Conservation (phyloP, 768 basidiomycete genomes). For the Tubosaeta sp. region DNA sequence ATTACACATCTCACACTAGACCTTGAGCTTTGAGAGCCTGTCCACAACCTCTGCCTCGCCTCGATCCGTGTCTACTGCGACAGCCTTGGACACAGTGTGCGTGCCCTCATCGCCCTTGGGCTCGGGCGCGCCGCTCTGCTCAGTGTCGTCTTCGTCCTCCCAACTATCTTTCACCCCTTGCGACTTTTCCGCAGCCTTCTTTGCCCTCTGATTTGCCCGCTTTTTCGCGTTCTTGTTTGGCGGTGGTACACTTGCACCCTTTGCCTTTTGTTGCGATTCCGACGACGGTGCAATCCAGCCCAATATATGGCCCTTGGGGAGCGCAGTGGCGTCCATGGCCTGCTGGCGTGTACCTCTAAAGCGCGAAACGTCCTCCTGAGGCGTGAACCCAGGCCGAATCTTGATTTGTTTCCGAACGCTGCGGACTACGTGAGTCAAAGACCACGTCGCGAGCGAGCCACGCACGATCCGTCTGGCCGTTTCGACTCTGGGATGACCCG, state of each 20-base stretch:
- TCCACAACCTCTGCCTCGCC: constrained; percentile 38
- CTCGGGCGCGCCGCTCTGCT: constrained; percentile 14
- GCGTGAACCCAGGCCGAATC: constrained; percentile 90
- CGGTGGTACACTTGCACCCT: constrained; percentile 32
- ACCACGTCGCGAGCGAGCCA: constrained; percentile 6
- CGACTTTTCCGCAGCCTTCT: constrained; percentile 51
- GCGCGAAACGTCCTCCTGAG: constrained; percentile 87
- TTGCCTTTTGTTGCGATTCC: constrained; percentile 29
- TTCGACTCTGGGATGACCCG: constrained; percentile 84
- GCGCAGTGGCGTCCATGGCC: constrained; percentile 57
- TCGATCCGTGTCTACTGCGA: constrained; percentile 11
- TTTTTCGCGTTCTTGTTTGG: constrained; percentile 80
- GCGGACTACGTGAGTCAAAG: constrained; percentile 6
- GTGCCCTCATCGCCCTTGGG: constrained; percentile 22
- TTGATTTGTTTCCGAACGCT: constrained; percentile 86
- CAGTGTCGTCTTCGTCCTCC: constrained; percentile 68
- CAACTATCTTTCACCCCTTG: constrained; percentile 67
- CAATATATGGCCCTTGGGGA: constrained; percentile 78
- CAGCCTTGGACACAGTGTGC: constrained; percentile 24
- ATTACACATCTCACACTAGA: constrained; percentile 37
- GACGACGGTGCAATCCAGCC: constrained; percentile 70
- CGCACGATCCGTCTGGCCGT: constrained; percentile 81
- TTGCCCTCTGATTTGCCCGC: constrained; percentile 76
- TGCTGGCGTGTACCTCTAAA: constrained; percentile 78
- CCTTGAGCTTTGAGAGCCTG: constrained; percentile 54